Base-by-base conservation (phyloP, 2,329 filamentous ascomycete species). In the Fusarium albidum region DNA sequence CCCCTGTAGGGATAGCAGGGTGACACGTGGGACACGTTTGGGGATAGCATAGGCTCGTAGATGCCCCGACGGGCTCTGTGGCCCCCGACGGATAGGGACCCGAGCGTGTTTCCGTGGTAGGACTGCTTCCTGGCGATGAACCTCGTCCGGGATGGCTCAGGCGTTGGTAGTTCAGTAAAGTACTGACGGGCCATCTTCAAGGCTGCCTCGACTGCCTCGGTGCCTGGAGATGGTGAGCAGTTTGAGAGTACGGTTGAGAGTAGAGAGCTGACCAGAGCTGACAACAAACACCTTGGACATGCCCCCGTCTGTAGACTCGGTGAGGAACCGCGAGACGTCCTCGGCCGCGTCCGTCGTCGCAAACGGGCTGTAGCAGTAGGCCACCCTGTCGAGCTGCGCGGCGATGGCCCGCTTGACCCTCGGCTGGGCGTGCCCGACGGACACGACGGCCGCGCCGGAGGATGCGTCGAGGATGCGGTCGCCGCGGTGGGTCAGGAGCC, bases 21-120 rank as follows among this genome's bases (percentile, higher is more conserved):
- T 3, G 63, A 69, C 3, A 71, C 68, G n/a, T 67, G 60, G 2
- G 64, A 68, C 3, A 70, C 63, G 13, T 64, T 66, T 0, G 54
- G 48, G 18, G 63, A 55, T 2, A 66, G 34, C 6, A 71, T 61
- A 1, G 62, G 59, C 9, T 68, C 59, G 38, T 70, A 72, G 1
- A 67, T 54, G 2, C 58, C 61, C 12, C 67, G 64, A 6, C 69
- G 53, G 1, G 61, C 57, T 5, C 57, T 52, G 3, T 69, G 57
- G 0, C 64, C 58, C 0, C 63, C 63, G 0, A 47, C 50, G 0
- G 59, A 37, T 9, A 65, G 5, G 2, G 63, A 57, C 0, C 63
- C 63, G 1, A 65, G 50, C 0, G 63, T 65, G 1, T 64, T 64
- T 0, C 63, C 63, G 3, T 65, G 63, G 1, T 64, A 65, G 0